Percentiles rank a stretch among this genome's conserved stretches.
phyloP scores from a whole-genome alignment of 2,329 filamentous ascomycete species.

The Scedosporium apiospermum region DNA sequence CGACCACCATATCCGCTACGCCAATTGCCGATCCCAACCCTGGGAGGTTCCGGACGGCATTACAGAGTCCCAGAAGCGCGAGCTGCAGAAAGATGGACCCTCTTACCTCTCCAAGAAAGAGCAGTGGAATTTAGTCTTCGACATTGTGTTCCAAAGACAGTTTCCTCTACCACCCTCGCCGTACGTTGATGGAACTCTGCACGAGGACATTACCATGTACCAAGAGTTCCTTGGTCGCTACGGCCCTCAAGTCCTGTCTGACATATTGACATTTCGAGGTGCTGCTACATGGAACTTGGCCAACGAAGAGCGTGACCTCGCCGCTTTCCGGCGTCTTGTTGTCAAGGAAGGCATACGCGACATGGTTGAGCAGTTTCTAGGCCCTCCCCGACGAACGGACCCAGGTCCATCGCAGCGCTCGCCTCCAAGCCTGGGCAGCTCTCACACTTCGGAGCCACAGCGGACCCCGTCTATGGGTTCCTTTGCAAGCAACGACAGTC shows the following conservation, averaged over 20 bases:
- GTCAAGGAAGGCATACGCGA: constrained; percentile 5
- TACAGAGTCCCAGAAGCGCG: constrained; percentile 6
- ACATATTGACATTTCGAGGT: constrained; percentile 3
- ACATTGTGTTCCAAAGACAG: constrained; percentile 3
- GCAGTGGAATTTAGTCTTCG: constrained; percentile 6
- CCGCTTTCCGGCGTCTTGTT: background rate
- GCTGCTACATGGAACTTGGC: constrained; percentile 1
- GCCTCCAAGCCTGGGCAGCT: background rate
- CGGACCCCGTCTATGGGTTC: background rate
- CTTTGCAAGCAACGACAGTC: background rate
- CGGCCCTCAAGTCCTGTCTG: constrained; percentile 1
- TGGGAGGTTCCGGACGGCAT: constrained; percentile 3
- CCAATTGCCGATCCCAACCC: background rate
- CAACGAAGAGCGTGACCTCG: constrained; percentile 7
- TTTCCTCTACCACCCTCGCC: background rate
- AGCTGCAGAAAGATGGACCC: background rate
- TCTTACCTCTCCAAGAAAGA: background rate
- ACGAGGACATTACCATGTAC: background rate
- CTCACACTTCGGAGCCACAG: background rate
- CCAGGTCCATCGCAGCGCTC: background rate
- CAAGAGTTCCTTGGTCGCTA: background rate
- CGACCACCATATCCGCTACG: constrained; percentile 5
- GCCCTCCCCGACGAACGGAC: background rate
- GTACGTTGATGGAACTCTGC: background rate
- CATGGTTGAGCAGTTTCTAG: background rate